Evolutionary conservation across 192 early-diverging fungal genomes (phyloP).

Genomic region (Rhizophlyctis rosea): DNA sequence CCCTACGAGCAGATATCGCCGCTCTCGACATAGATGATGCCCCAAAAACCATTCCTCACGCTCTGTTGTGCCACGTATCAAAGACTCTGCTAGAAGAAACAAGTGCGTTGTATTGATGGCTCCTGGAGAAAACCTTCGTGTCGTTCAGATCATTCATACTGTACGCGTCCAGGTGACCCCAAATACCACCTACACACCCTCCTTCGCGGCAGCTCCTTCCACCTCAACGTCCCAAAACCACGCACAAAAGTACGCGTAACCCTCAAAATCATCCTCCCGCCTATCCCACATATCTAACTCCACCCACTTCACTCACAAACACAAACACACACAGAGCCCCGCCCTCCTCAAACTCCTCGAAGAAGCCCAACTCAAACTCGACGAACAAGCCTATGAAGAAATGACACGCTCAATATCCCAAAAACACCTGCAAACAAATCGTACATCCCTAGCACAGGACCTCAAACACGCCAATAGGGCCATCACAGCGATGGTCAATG

Average conservation of each 20-base stretch:
- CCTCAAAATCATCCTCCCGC: not conserved
- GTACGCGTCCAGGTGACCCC: not conserved
- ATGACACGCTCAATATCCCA: constrained; percentile 27
- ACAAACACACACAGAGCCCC: constrained; percentile 6
- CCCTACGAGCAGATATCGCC: not conserved
- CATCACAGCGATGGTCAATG: constrained; percentile 39
- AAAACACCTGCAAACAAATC: not conserved
- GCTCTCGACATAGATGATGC: not conserved
- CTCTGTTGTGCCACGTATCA: not conserved
- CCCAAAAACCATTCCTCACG: constrained; percentile 7
- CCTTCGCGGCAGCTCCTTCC: constrained; percentile 3
- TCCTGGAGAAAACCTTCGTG: too few species aligned
- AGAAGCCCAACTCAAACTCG: constrained; percentile 13
- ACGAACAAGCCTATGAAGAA: constrained; percentile 27
- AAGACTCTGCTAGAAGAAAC: not conserved
- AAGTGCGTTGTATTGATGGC: not conserved
- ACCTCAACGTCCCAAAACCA: constrained; percentile 13
- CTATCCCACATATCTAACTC: not conserved
- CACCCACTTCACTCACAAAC: not conserved
- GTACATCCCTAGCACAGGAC: constrained; percentile 21
- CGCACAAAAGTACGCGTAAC: constrained; percentile 3
- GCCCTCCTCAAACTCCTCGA: constrained; percentile 23
- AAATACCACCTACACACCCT: constrained; percentile 1
- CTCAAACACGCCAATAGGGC: constrained; percentile 27
- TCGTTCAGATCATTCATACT: too few species aligned